Percentiles rank a stretch among this genome's conserved stretches.
phyloP scores from a whole-genome alignment of 139 green algal species.

The Closterium sp. region DNA sequence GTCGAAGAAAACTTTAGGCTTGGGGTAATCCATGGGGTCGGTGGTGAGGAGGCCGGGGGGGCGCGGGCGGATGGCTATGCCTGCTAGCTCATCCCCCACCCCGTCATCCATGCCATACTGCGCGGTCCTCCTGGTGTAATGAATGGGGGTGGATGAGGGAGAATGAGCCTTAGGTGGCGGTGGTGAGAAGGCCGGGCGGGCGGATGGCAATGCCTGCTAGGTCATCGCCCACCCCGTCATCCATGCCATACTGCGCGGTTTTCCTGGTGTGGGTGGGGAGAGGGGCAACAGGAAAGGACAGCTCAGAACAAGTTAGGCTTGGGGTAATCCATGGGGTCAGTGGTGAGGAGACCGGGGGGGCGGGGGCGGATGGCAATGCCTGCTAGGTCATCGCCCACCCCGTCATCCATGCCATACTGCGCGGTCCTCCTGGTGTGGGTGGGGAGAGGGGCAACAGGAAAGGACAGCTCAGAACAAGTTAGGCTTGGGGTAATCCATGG shows the following conservation, averaged over 20 bases:
- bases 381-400: too few relatives aligned
- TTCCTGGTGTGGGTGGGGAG: too few relatives aligned
- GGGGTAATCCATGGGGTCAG: slow-evolving; percentile 15
- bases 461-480: slow-evolving; percentile 8
- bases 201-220: too few relatives aligned
- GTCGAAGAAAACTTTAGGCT: slow-evolving; percentile 35
- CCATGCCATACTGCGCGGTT: too few relatives aligned
- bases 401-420: neutral
- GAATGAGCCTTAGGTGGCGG: too few relatives aligned
- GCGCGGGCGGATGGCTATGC: neutral
- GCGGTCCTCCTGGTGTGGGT: too few relatives aligned
- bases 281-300: too few relatives aligned
- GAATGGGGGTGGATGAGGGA: neutral
- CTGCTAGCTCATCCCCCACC: neutral
- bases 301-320: slow-evolving; percentile 26
- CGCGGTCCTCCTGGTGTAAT: neutral
- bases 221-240: too few relatives aligned
- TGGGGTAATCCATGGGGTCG: slow-evolving; percentile 36
- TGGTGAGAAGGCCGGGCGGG: too few relatives aligned
- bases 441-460: too few relatives aligned
- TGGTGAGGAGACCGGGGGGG: neutral
- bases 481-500: slow-evolving; percentile 39
- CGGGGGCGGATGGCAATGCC: too few relatives aligned
- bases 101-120: neutral
- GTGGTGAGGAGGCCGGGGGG: neutral